These are phyloP conservation scores for Apiospora arundinis DNA, from an alignment of 2,329 filamentous ascomycete genomes.

Conservation along the genomic window DNA sequence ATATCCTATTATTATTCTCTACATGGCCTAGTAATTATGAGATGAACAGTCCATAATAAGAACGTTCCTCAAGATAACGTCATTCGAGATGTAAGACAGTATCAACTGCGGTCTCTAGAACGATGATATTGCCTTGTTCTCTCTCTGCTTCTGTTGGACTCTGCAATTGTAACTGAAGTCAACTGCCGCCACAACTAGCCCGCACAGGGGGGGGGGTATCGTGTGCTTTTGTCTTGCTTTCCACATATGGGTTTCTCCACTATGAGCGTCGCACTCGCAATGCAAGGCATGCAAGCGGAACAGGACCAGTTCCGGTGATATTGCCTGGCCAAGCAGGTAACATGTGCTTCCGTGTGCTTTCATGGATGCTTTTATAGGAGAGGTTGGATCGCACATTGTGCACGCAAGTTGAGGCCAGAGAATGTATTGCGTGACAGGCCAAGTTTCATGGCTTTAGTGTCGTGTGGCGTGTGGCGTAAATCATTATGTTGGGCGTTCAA, in stretches of 20 bases:
- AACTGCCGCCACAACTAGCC: background rate
- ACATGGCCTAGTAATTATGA: background rate
- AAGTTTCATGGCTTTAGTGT: background rate
- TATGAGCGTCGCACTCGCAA: background rate
- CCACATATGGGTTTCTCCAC: background rate
- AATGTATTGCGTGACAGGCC: background rate
- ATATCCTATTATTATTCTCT: no score
- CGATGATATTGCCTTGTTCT: background rate
- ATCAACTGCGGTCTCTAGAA: background rate
- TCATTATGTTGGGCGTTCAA: background rate
- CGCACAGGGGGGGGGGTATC: background rate
- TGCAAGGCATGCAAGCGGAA: background rate
- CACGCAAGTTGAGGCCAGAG: background rate
- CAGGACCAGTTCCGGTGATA: background rate
- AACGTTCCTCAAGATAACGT: background rate
- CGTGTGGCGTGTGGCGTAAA: no score
- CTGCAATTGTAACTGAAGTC: background rate
- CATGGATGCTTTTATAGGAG: background rate
- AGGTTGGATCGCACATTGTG: background rate
- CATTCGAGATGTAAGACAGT: background rate
- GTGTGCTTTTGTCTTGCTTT: background rate
- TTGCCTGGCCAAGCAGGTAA: background rate
- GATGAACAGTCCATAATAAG: background rate
- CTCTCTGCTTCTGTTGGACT: background rate
- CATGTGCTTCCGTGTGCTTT: background rate